A percentile compares a stretch with the other conserved stretches of the same genome.
Evolutionary conservation across 2,329 filamentous ascomycete species (phyloP).

Genomic region (Venturia nashicola): DNA sequence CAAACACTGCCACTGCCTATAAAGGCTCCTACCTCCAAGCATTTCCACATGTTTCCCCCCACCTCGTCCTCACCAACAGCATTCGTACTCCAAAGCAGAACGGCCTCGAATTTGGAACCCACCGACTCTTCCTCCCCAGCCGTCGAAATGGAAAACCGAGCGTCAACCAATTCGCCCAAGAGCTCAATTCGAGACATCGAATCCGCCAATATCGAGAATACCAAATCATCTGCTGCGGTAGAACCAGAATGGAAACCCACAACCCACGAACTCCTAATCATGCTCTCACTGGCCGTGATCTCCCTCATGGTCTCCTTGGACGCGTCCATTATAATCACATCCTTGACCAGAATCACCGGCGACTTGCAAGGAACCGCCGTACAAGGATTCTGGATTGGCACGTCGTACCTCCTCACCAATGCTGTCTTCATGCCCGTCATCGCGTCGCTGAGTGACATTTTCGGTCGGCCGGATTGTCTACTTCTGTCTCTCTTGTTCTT

Average conservation of each 20-base stretch:
- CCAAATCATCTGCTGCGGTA: not conserved
- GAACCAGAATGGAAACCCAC: slow-evolving; percentile 8
- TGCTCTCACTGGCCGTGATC: not conserved
- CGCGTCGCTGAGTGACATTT: slow-evolving; percentile 33
- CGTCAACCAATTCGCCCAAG: not conserved
- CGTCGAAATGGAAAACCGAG: not conserved
- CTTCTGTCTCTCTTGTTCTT: slow-evolving; percentile 30
- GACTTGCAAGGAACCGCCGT: slow-evolving; percentile 39
- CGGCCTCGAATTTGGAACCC: not conserved
- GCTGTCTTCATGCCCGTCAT: slow-evolving; percentile 46
- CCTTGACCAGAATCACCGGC: not conserved
- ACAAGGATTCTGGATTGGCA: slow-evolving; percentile 60
- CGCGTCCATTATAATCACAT: slow-evolving; percentile 6
- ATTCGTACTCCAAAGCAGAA: not conserved
- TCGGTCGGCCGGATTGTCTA: slow-evolving; percentile 32
- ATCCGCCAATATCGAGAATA: too few species aligned
- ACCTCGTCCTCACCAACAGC: not conserved
- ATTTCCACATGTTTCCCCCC: not conserved
- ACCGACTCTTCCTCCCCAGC: not conserved
- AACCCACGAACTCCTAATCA: slow-evolving; percentile 4
- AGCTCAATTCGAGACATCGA: not conserved
- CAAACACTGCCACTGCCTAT: too few species aligned
- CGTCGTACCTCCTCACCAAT: slow-evolving; percentile 54
- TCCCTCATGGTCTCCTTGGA: slow-evolving; percentile 7
- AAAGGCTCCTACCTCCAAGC: not conserved